Percentiles rank a stretch among this genome's conserved stretches.
Evolutionary conservation across 108 stramenopile species (phyloP).

Genomic region (Cylindrotheca fusiformis): DNA sequence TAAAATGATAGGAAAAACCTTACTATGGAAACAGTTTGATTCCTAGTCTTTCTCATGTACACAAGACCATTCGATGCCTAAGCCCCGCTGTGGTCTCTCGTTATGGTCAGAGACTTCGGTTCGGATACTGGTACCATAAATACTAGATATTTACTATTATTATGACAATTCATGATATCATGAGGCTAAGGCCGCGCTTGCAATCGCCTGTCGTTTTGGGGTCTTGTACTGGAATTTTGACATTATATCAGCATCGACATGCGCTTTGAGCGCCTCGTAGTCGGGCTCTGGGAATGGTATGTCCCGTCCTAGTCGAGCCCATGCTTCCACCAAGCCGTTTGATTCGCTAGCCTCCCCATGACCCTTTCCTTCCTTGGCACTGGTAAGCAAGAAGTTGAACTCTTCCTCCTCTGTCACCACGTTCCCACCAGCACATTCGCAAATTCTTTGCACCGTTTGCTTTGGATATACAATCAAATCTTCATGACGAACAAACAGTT

Average conservation of each 20-base stretch:
- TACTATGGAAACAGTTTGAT: no score
- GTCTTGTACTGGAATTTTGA: constrained; percentile 2
- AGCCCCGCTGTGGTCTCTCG: no score
- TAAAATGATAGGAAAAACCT: no score
- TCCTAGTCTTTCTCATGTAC: no score
- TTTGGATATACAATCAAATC: constrained; percentile 46
- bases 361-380: constrained; percentile 1
- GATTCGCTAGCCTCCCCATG: constrained; percentile 7
- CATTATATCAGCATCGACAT: constrained; percentile 7
- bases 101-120: no score
- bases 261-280: constrained; percentile 1
- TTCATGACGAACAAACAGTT: constrained; percentile 46
- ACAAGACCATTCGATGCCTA: no score
- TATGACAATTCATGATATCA: no score
- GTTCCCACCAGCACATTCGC: constrained; percentile 48
- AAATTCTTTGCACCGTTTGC: constrained; percentile 38
- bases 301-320: constrained; percentile 5
- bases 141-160: no score
- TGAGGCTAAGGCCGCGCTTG: no score
- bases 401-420: constrained; percentile 1
- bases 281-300: constrained; percentile 4
- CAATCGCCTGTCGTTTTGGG: no score
- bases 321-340: constrained; percentile 9
- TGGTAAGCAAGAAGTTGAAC: not conserved
- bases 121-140: no score